A percentile compares a stretch with the other conserved stretches of the same genome.
Evolutionary conservation across 257 asterid species (phyloP).

Genomic region (Solanum pinnatisectum): DNA sequence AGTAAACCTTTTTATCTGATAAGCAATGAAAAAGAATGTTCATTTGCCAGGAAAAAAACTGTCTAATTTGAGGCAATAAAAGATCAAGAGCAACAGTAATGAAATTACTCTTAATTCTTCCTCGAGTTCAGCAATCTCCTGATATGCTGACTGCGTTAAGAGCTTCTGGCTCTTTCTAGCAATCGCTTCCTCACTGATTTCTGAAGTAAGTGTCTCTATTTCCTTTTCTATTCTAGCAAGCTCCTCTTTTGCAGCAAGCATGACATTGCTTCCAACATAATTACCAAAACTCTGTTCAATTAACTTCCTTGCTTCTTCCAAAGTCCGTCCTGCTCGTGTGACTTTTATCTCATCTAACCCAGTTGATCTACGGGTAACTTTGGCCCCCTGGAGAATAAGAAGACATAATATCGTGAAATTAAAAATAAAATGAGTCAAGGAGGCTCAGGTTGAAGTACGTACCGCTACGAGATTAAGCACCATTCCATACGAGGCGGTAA

Average conservation of each 20-base stretch:
- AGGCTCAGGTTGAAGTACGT: constrained; percentile 15
- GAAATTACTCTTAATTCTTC: constrained; percentile 71
- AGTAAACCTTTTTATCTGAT: not conserved
- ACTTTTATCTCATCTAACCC: constrained; percentile 42
- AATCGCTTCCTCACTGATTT: constrained; percentile 83
- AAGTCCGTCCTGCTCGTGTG: constrained; percentile 66
- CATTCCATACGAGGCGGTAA: constrained; percentile 98
- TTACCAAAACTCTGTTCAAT: constrained; percentile 98
- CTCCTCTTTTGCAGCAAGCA: constrained; percentile 95
- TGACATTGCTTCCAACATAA: constrained; percentile 96
- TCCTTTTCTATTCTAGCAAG: constrained; percentile 71
- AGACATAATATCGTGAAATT: constrained; percentile 5
- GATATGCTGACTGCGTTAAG: constrained; percentile 56
- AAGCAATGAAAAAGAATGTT: not conserved
- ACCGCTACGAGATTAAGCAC: constrained; percentile 97
- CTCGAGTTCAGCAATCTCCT: constrained; percentile 78
- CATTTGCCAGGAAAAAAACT: not conserved
- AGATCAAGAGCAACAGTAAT: constrained; percentile 8
- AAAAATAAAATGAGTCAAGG: constrained; percentile 4
- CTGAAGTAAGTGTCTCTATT: constrained; percentile 61
- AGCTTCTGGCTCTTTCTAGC: constrained; percentile 60
- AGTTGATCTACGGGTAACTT: constrained; percentile 49
- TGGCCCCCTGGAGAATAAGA: constrained; percentile 66
- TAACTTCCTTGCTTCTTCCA: constrained; percentile 94
- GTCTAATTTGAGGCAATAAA: not conserved